These are phyloP conservation scores for Lentinula boryana DNA, from an alignment of 768 basidiomycete genomes.

Conservation along the genomic window DNA sequence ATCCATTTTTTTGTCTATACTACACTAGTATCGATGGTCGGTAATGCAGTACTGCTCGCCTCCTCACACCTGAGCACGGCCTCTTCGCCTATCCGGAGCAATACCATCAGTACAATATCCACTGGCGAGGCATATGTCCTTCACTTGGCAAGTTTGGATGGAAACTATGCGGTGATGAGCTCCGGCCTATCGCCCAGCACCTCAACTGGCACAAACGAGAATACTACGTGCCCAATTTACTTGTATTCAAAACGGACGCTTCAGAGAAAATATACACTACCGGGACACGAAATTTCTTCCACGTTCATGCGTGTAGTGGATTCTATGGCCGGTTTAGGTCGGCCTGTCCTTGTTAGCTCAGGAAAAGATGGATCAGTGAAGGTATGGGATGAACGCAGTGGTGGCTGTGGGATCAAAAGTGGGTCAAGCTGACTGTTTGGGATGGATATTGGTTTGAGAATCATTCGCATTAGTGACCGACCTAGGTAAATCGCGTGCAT, in stretches of 20 bases:
- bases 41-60: neutral
- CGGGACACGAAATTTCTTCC: slow-evolving; percentile 53
- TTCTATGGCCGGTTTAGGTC: slow-evolving; percentile 32
- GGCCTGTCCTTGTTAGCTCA: slow-evolving; percentile 50
- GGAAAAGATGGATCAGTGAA: slow-evolving; percentile 69
- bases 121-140: neutral
- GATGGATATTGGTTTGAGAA: slow-evolving; percentile 32
- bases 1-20: neutral
- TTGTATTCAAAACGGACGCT: slow-evolving; percentile 59
- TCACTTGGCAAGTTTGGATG: neutral
- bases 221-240: slow-evolving; percentile 35
- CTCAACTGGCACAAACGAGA: slow-evolving; percentile 1
- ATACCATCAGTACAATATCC: neutral
- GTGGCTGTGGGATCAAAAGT: slow-evolving; percentile 54
- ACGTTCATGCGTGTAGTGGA: slow-evolving; percentile 46
- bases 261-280: slow-evolving; percentile 36
- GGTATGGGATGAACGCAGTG: slow-evolving; percentile 69
- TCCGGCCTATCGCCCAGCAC: neutral
- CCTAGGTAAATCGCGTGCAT: slow-evolving; percentile 31
- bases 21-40: neutral
- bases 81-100: neutral
- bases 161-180: slow-evolving; percentile 1
- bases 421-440: slow-evolving; percentile 21
- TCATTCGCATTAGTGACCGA: slow-evolving; percentile 38
- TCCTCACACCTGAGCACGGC: neutral